phyloP scores from a whole-genome alignment of 2,329 filamentous ascomycete species.

The Beauveria sp. region DNA sequence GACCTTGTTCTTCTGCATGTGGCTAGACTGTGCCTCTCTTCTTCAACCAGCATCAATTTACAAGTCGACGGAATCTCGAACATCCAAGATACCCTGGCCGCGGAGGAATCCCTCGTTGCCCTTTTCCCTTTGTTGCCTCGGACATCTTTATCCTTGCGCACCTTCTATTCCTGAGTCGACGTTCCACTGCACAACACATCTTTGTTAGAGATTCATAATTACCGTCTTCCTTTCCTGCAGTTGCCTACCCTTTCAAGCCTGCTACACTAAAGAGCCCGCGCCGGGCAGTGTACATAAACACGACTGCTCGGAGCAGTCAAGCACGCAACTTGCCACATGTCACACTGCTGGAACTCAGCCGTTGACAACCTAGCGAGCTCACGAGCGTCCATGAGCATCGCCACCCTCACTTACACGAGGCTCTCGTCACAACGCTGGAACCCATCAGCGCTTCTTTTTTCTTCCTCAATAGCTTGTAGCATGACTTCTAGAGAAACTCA shows the following conservation, averaged over 20 bases:
- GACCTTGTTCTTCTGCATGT: not conserved
- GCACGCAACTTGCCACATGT: not conserved
- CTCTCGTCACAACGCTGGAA: not conserved
- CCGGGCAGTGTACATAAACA: not conserved
- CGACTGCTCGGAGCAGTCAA: not conserved
- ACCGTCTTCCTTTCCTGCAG: too few species aligned
- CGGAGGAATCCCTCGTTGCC: not conserved
- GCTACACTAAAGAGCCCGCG: not conserved
- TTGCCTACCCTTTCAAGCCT: too few species aligned
- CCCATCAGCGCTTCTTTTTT: not conserved
- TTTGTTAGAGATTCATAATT: too few species aligned
- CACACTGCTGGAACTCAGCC: not conserved
- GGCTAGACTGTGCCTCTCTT: not conserved
- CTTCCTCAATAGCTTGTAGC: too few species aligned
- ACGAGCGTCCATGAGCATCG: constrained; percentile 21
- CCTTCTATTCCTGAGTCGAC: not conserved
- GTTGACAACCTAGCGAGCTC: constrained; percentile 13
- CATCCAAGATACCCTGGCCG: not conserved
- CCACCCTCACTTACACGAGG: not conserved
- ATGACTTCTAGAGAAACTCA: too few species aligned
- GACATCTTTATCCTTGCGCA: not conserved
- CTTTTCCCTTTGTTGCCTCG: not conserved
- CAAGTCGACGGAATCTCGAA: not conserved
- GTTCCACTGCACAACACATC: not conserved
- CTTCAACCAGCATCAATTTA: not conserved